Percentiles rank a stretch among this genome's conserved stretches.
These are phyloP conservation scores for Fusarium graminum DNA, from an alignment of 2,329 filamentous ascomycete species.

Conservation along the genomic window DNA sequence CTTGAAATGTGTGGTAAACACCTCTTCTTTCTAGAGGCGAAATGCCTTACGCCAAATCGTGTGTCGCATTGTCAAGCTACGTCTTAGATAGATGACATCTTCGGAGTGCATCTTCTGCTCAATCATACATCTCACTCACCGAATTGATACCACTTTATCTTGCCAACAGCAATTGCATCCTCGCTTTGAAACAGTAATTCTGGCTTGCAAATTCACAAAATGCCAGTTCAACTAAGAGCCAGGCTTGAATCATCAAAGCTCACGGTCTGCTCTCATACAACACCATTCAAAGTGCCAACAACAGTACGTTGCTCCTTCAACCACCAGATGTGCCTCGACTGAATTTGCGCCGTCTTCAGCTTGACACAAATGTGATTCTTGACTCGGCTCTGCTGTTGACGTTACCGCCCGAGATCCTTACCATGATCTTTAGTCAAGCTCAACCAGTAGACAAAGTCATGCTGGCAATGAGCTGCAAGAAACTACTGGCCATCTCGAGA, in stretches of 20 bases:
- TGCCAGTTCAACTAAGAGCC: conserved; percentile 30
- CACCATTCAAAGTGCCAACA: conserved; percentile 26
- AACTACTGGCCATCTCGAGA: conserved; percentile 38
- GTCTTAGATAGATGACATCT: conserved; percentile 1
- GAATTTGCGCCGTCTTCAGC: conserved; percentile 15
- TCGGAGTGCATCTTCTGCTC: background rate
- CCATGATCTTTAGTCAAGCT: conserved; percentile 40
- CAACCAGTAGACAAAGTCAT: conserved; percentile 29
- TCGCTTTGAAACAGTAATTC: background rate
- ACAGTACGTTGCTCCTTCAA: conserved; percentile 19
- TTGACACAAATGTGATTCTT: background rate
- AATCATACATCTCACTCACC: background rate
- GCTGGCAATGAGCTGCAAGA: conserved; percentile 43
- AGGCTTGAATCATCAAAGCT: background rate
- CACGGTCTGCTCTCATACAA: conserved; percentile 7
- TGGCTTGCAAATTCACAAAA: background rate
- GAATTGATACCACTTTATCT: background rate
- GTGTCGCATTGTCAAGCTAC: background rate
- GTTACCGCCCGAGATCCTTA: conserved; percentile 49
- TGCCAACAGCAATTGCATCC: background rate
- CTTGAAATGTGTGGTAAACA: too few relatives aligned
- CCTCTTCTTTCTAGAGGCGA: background rate
- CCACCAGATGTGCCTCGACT: background rate
- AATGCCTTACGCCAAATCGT: background rate
- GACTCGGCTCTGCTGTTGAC: conserved; percentile 28